phyloP scores from a whole-genome alignment of 2,329 filamentous ascomycete genomes.

The Pezizomycotina sp. region DNA sequence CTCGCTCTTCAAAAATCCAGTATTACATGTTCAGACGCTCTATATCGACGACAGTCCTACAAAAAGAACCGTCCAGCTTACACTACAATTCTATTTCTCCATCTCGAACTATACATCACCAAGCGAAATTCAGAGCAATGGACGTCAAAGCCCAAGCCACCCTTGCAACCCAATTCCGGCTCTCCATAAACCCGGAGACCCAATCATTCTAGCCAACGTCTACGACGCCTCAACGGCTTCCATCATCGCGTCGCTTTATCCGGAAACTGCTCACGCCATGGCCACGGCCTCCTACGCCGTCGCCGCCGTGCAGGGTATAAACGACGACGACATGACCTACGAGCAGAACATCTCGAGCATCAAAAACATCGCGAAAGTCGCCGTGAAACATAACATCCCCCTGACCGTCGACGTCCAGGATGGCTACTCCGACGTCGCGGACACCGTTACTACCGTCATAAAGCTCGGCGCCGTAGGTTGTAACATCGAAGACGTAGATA shows the following conservation, averaged over 20 bases:
- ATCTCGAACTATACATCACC: too few species aligned
- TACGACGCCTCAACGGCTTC: constrained; percentile 38
- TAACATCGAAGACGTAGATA: constrained; percentile 42
- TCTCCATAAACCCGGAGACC: constrained; percentile 38
- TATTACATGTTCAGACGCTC: too few species aligned
- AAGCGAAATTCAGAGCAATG: too few species aligned
- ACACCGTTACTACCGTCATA: constrained; percentile 34
- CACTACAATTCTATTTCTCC: too few species aligned
- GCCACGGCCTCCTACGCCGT: constrained; percentile 39
- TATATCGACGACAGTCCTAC: too few species aligned
- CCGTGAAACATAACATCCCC: constrained; percentile 28
- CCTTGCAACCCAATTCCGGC: too few species aligned
- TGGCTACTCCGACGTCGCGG: constrained; percentile 37
- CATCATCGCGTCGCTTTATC: constrained; percentile 31
- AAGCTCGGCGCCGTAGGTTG: constrained; percentile 39
- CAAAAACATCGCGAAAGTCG: constrained; percentile 32
- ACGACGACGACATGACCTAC: constrained; percentile 36
- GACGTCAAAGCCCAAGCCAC: too few species aligned
- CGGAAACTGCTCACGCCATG: constrained; percentile 34
- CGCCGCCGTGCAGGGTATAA: constrained; percentile 33
- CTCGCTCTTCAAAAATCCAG: too few species aligned
- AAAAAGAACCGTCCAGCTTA: too few species aligned
- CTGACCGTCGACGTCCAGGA: constrained; percentile 45
- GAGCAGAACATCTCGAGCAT: constrained; percentile 38
- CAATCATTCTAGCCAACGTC: constrained; percentile 40